These are phyloP conservation scores for Glebionis coronaria DNA, from an alignment of 129 eudicot genomes.

Conservation along the genomic window DNA sequence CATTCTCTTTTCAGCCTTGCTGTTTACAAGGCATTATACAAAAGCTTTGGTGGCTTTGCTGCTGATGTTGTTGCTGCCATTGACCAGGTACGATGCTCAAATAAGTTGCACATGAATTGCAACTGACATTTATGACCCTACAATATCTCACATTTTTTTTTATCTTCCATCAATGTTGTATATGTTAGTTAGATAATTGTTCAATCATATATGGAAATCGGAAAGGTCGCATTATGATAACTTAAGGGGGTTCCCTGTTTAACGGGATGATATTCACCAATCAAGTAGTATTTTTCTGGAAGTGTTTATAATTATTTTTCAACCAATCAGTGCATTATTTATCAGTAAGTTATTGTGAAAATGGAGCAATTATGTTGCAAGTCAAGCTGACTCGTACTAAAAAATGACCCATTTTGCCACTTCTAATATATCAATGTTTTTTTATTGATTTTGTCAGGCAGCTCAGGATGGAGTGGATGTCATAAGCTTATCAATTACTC, in stretches of 20 bases:
- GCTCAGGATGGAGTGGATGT: slow-evolving; percentile 98
- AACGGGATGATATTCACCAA: background rate
- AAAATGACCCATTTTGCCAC: background rate
- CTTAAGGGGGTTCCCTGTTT: background rate
- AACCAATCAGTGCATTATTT: background rate
- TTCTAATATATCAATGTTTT: background rate
- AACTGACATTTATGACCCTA: slow-evolving; percentile 5
- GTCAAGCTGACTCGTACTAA: slow-evolving; percentile 13
- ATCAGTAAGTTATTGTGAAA: background rate
- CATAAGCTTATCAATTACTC: slow-evolving; percentile 89
- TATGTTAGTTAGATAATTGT: background rate
- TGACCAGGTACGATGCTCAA: slow-evolving; percentile 78
- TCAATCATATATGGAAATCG: background rate
- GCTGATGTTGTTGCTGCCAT: slow-evolving; percentile 99
- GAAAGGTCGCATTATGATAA: background rate
- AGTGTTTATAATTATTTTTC: background rate
- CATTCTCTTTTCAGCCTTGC: slow-evolving; percentile 60
- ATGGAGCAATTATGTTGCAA: background rate
- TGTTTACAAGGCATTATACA: slow-evolving; percentile 92
- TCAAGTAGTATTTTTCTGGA: background rate
- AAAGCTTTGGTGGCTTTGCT: slow-evolving; percentile 98
- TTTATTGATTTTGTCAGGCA: slow-evolving; percentile 53
- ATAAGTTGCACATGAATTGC: background rate
- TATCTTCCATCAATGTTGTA: background rate
- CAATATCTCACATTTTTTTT: background rate